Base-by-base conservation (phyloP, 371 early-diverging fungal genomes). In the Sporodiniella umbellata region DNA sequence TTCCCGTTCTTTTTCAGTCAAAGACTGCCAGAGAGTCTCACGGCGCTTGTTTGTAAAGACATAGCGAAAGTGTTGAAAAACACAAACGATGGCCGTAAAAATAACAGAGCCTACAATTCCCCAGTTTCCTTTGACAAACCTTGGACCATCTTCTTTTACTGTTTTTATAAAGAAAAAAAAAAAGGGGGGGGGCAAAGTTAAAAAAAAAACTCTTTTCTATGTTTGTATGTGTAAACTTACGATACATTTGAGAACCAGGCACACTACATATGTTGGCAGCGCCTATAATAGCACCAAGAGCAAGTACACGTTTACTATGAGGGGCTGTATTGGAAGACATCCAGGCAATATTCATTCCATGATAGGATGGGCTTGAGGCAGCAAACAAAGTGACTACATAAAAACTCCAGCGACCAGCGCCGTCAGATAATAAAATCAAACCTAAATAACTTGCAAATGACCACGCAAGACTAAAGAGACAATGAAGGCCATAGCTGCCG, bases 401-500 rank as follows among this genome's bases (percentile, higher is more conserved):
- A 23, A 73, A 59, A 23, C 54, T 66, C 50, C 69, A 64, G 33
- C 64, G 72, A 60, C 53, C 62, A 26, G 72, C 54, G 45, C 51
- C 48, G 23, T 60, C 61, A 0, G 74, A 76, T 15, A 80, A 42
- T 10, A 62, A 37, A 3, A 66, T 67, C 5, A 83, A 58, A 6
- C 66, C 61, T 2, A 74, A 26, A 19, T 69, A 68, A 14, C 80
- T 75, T 47, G 60, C 30, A n/a, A 79, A 51, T 8, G 61, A 64
- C 64, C 73, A 80, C 0, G 58, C 31, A 1, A 54, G 64, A 0
- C 75, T 63, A n/a, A 75, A 4, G 0, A 72, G 40, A 14, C 72
- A 75, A 53, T 78, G 77, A 44, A 67, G 65, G 12, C 72, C 72
- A 37, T 75, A 70, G 19, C 73, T 68, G 1, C 75, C 71, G 23